A percentile compares a stretch with the other conserved stretches of the same genome.
These are phyloP conservation scores for Penicillium nordicum DNA, from an alignment of 2,329 filamentous ascomycete genomes.

Conservation along the genomic window DNA sequence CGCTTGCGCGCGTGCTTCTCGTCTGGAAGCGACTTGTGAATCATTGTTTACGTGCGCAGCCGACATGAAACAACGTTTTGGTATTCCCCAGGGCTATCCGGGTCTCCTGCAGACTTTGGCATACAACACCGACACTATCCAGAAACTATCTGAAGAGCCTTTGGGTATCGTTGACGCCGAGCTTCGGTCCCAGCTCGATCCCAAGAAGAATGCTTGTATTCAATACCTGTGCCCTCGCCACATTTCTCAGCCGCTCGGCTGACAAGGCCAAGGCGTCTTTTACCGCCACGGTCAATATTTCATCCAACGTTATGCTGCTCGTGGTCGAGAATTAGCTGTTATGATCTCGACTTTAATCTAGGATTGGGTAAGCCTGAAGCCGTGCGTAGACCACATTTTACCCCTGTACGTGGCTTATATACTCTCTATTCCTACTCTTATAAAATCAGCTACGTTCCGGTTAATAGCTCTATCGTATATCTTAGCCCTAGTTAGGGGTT, in stretches of 20 bases:
- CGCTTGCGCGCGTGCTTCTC: slow-evolving; percentile 40
- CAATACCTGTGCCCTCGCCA: slow-evolving; percentile 43
- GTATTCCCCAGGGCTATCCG: slow-evolving; percentile 44
- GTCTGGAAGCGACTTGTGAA: slow-evolving; percentile 24
- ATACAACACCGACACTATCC: slow-evolving; percentile 35
- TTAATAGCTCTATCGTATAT: too few relatives aligned
- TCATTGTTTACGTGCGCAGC: slow-evolving; percentile 49
- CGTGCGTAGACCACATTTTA: slow-evolving; percentile 50
- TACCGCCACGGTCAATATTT: slow-evolving; percentile 31
- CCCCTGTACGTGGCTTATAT: neutral
- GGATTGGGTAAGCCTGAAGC: slow-evolving; percentile 47
- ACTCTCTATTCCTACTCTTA: too few relatives aligned
- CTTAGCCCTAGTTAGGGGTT: too few relatives aligned
- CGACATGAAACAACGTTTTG: slow-evolving; percentile 46
- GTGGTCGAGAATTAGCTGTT: slow-evolving; percentile 50
- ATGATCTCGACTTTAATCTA: slow-evolving; percentile 46
- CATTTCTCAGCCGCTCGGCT: slow-evolving; percentile 30
- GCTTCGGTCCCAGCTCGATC: slow-evolving; percentile 42
- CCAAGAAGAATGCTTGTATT: slow-evolving; percentile 25
- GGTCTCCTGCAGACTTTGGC: slow-evolving; percentile 50
- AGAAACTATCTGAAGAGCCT: slow-evolving; percentile 28
- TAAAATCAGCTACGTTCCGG: too few relatives aligned
- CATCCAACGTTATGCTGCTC: slow-evolving; percentile 52
- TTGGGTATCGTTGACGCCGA: slow-evolving; percentile 38
- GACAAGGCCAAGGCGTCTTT: slow-evolving; percentile 37